phyloP scores from a whole-genome alignment of 2,329 filamentous ascomycete genomes.

The Colletotrichum sp. region DNA sequence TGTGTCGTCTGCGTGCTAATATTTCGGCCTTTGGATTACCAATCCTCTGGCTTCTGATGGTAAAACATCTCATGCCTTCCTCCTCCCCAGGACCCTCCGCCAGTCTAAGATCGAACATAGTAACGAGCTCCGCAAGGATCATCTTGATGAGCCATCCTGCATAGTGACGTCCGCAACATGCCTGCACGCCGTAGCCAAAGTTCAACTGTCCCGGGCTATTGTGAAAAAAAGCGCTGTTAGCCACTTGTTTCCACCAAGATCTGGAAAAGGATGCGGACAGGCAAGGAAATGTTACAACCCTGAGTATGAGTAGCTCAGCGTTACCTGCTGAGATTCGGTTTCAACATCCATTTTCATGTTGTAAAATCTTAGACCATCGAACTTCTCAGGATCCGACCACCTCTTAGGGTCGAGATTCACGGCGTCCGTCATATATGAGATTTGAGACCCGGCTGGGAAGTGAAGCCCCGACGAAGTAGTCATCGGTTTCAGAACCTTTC shows the following conservation, averaged over 20 bases:
- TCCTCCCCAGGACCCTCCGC: neutral
- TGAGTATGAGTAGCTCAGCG: neutral
- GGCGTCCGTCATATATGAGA: neutral
- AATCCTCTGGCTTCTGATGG: conserved; percentile 1
- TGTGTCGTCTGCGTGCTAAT: neutral
- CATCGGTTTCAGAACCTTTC: neutral
- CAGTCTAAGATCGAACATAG: neutral
- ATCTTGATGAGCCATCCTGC: neutral
- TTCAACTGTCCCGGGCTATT: neutral
- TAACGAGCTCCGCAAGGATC: neutral
- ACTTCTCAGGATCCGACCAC: neutral
- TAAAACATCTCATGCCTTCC: neutral
- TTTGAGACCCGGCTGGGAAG: neutral
- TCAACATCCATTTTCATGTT: neutral
- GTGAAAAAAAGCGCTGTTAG: neutral
- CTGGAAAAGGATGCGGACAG: neutral
- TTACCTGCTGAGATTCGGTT: neutral
- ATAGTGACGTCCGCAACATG: neutral
- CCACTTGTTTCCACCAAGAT: neutral
- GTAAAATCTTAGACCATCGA: neutral
- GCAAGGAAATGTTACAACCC: neutral
- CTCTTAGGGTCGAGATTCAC: neutral
- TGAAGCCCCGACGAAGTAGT: neutral
- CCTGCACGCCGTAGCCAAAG: neutral
- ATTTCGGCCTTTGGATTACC: neutral